Conservation (phyloP, 2,329 filamentous ascomycete genomes). For the Trichoderma breve region DNA sequence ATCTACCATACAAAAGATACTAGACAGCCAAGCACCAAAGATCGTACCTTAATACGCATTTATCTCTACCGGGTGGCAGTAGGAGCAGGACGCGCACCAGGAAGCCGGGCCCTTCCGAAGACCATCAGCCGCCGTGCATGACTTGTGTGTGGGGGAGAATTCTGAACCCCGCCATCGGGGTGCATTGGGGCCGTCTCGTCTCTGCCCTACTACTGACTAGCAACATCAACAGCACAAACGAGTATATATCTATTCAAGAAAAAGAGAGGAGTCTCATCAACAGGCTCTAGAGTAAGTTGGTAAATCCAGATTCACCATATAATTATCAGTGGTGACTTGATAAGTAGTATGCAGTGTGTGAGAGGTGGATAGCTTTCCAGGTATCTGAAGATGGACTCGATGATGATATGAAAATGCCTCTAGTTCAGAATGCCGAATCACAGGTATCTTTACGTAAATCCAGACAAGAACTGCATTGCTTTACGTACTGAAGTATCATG, state of each 20-base stretch:
- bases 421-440: background rate
- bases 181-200: background rate
- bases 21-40: background rate
- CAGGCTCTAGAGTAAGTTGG: background rate
- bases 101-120: conserved; percentile 8
- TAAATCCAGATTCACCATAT: background rate
- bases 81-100: background rate
- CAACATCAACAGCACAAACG: background rate
- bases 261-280: background rate
- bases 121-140: conserved; percentile 1
- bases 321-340: background rate
- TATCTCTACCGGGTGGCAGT: background rate
- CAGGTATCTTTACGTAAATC: background rate
- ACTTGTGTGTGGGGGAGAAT: conserved; percentile 1
- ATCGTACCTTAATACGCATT: background rate
- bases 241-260: background rate
- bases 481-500: background rate
- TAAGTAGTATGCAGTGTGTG: background rate
- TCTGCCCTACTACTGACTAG: background rate
- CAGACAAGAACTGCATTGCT: background rate
- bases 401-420: background rate
- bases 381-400: background rate
- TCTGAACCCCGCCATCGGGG: conserved; percentile 1
- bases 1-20: background rate
- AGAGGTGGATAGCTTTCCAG: background rate